Percentiles rank a stretch among this genome's conserved stretches.
These are phyloP conservation scores for Trichosporon ovoides DNA, from an alignment of 1,284 basidiomycete genomes.

Conservation along the genomic window DNA sequence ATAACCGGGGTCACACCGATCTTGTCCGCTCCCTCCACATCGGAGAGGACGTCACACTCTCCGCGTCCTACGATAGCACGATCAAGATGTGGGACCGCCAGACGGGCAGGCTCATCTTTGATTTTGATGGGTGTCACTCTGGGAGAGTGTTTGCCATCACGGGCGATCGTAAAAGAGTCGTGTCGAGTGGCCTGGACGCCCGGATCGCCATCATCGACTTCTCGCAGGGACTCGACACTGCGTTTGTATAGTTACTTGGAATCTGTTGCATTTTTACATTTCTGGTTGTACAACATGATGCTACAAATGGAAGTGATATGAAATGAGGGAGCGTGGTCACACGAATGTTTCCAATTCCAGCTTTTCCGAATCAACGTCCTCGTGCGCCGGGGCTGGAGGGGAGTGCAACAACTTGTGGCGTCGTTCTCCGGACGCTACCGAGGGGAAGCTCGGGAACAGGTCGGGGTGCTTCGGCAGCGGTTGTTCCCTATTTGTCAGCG, in stretches of 20 bases:
- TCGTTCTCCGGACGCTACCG: slow-evolving; percentile 88
- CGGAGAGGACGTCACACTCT: slow-evolving; percentile 65
- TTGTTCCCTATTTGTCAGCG: slow-evolving; percentile 61
- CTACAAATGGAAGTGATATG: neutral
- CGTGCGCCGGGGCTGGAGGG: slow-evolving; percentile 40
- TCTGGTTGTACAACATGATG: slow-evolving; percentile 3
- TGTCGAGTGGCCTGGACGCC: slow-evolving; percentile 78
- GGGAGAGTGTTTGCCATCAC: slow-evolving; percentile 76
- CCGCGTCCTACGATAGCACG: slow-evolving; percentile 78
- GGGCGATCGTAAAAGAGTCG: slow-evolving; percentile 67
- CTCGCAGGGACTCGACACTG: slow-evolving; percentile 71
- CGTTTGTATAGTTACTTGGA: slow-evolving; percentile 52
- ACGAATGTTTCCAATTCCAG: slow-evolving; percentile 44
- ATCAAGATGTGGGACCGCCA: slow-evolving; percentile 79
- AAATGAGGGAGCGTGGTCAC: slow-evolving; percentile 10
- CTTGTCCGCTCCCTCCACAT: slow-evolving; percentile 73
- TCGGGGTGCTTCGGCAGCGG: slow-evolving; percentile 95
- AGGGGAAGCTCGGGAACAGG: slow-evolving; percentile 94
- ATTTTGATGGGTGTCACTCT: slow-evolving; percentile 67
- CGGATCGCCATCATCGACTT: slow-evolving; percentile 83
- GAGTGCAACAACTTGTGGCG: slow-evolving; percentile 39
- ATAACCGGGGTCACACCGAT: slow-evolving; percentile 58
- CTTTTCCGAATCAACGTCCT: slow-evolving; percentile 27
- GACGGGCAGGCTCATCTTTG: slow-evolving; percentile 65
- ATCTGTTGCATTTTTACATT: neutral